Evolutionary conservation across 1,284 basidiomycete genomes (phyloP), one percentile per base, ranked within the genome.

Genomic region (Microbotryum scabiosae): DNA sequence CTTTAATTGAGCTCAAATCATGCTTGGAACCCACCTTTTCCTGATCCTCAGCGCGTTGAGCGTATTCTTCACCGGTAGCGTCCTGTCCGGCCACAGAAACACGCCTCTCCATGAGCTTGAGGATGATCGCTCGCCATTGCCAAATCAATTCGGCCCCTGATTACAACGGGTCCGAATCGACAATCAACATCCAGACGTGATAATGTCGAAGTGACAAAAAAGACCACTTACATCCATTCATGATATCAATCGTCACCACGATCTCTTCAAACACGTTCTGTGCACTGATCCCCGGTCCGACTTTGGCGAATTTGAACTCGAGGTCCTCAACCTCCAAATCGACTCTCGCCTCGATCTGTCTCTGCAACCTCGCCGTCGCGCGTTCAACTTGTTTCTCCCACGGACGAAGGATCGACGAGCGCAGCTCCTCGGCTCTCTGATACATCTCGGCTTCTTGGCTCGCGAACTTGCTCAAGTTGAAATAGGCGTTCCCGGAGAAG

Each of bases 31-130:
- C 57, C 5, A 66, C 36, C 49, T 62, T 61, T 45, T 72, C 67
- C 52, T 72, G 71, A 20, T 60, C 25, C 25, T 61, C 65, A 1
- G 69, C 69, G 20, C 68, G 55, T 10, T 65, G 59, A 45, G 64
- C 68, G 53, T 70, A 70, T 54, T 70, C 69, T 5, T 68, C 67
- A n/a, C 68, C 70, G 1, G 69, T 66, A 6, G 68, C 69, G 45
- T 60, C 49, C 10, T 63, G 55, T 12, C 62, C 64, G 1, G 59
- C 54, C 46, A 65, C 61, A 21, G 67, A 61, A 12, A 67, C 63
- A 12, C 52, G 30, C 5, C 49, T 44, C 20, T 49, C 57, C 32
- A 57, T 30, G 12, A 63, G 45, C 61, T 66, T 64, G 21, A 51
- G 30, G 57, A 63, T 44, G 30, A 66, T 60, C 26, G 59, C 46